Evolutionary conservation across 2,329 filamentous ascomycete species (phyloP).

Genomic region (Fusarium zealandicum): DNA sequence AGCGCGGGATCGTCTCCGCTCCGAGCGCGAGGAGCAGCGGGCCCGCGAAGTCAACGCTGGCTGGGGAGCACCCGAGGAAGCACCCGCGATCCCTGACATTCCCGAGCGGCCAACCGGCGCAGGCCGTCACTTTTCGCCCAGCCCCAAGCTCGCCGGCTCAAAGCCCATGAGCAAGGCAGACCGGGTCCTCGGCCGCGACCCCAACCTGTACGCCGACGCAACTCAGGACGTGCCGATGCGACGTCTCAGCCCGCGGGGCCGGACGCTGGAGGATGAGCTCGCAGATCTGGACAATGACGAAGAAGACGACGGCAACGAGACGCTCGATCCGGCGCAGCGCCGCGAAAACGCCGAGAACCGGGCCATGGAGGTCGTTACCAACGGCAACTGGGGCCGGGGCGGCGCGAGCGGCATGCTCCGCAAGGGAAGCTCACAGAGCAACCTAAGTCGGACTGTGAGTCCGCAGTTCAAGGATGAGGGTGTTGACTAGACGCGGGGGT

Average conservation of each 20-base stretch:
- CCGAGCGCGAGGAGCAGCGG: slow-evolving; percentile 66
- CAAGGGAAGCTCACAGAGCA: slow-evolving; percentile 44
- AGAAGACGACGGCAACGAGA: slow-evolving; percentile 46
- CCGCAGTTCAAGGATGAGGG: slow-evolving; percentile 42
- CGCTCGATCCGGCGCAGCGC: slow-evolving; percentile 42
- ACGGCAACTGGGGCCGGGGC: slow-evolving; percentile 49
- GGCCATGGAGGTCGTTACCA: slow-evolving; percentile 54
- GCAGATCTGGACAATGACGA: slow-evolving; percentile 51
- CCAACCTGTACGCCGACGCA: slow-evolving; percentile 61
- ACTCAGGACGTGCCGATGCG: slow-evolving; percentile 55
- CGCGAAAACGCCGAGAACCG: slow-evolving; percentile 54
- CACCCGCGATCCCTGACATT: slow-evolving; percentile 35
- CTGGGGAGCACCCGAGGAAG: slow-evolving; percentile 60
- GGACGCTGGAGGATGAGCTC: slow-evolving; percentile 53
- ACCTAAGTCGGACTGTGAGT: slow-evolving; percentile 27
- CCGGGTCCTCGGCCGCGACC: slow-evolving; percentile 64
- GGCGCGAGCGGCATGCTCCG: slow-evolving; percentile 54
- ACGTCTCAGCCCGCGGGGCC: slow-evolving; percentile 56
- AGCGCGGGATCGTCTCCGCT: slow-evolving; percentile 68
- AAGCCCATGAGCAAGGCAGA: slow-evolving; percentile 63
- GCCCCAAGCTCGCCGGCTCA: slow-evolving; percentile 34
- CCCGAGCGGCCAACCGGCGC: slow-evolving; percentile 38
- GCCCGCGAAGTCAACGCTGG: slow-evolving; percentile 70
- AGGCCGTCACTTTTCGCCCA: slow-evolving; percentile 45
- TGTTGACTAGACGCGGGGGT: slow-evolving; percentile 44